A percentile compares a stretch with the other conserved stretches of the same genome.
Conservation (phyloP, 176 grass and related monocot genomes). For the Triticum turgidum region DNA sequence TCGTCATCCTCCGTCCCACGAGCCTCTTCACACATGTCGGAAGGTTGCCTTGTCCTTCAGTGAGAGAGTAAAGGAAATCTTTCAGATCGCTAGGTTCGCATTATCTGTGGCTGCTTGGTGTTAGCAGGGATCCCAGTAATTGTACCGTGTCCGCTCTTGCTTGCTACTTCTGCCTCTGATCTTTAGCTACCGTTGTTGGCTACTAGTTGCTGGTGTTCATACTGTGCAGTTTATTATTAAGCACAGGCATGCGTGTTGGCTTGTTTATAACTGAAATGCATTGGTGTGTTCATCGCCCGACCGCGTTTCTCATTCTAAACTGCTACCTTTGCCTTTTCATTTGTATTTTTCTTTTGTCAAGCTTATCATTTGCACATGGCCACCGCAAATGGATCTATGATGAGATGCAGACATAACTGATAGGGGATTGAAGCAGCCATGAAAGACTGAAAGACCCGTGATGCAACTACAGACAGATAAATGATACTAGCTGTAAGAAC, state of each 20-base stretch:
- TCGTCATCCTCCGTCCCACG: neutral
- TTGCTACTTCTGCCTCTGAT: slow-evolving; percentile 5
- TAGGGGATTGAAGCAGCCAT: neutral
- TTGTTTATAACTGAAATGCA: slow-evolving; percentile 1
- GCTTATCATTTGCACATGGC: neutral
- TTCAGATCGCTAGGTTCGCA: neutral
- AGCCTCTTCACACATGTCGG: slow-evolving; percentile 24
- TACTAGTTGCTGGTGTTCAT: neutral
- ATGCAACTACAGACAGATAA: neutral
- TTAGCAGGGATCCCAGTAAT: neutral
- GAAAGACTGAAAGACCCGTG: neutral
- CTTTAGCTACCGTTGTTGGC: neutral
- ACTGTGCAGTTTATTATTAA: slow-evolving; percentile 7
- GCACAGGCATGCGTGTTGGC: neutral
- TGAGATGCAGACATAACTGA: neutral
- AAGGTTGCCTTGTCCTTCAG: slow-evolving; percentile 65
- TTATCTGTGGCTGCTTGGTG: neutral
- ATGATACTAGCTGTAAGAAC: neutral
- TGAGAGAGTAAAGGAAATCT: slow-evolving; percentile 15
- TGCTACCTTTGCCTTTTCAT: neutral
- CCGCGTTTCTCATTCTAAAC: neutral
- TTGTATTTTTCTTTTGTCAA: neutral
- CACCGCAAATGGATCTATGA: neutral
- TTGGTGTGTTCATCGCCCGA: neutral
- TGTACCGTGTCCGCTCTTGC: slow-evolving; percentile 4